phyloP scores from a whole-genome alignment of 2,329 filamentous ascomycete species.

The Fusarium sp. region DNA sequence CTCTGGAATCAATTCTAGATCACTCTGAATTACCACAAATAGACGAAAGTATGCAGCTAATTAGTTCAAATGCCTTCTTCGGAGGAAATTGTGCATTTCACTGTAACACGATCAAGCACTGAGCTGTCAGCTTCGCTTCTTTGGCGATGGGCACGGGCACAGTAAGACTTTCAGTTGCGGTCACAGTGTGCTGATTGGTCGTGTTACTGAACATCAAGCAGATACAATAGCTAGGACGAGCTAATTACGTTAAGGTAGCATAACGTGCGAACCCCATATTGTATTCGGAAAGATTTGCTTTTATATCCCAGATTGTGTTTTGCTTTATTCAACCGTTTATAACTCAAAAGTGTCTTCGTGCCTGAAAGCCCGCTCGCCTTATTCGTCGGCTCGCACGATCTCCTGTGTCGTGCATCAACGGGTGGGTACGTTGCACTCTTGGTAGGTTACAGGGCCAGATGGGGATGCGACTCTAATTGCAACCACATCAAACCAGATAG shows the following conservation, averaged over 20 bases:
- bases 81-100: conserved; percentile 6
- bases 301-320: conserved; percentile 10
- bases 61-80: neutral
- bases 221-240: neutral
- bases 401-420: conserved; percentile 44
- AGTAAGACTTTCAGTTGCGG: neutral
- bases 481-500: conserved; percentile 29
- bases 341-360: conserved; percentile 28
- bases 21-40: conserved; percentile 18
- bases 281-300: neutral
- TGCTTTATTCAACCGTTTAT: conserved; percentile 12
- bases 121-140: conserved; percentile 9
- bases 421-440: conserved; percentile 8
- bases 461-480: conserved; percentile 27
- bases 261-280: neutral
- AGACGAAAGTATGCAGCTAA: conserved; percentile 21
- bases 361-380: conserved; percentile 35
- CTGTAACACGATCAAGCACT: conserved; percentile 2
- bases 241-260: neutral
- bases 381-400: conserved; percentile 40
- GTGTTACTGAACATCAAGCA: neutral
- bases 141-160: neutral
- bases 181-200: neutral
- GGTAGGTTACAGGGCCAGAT: conserved; percentile 26
- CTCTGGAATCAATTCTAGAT: conserved; percentile 24